These are phyloP conservation scores for Boletus huronensis DNA, from an alignment of 768 basidiomycete species.

Conservation along the genomic window DNA sequence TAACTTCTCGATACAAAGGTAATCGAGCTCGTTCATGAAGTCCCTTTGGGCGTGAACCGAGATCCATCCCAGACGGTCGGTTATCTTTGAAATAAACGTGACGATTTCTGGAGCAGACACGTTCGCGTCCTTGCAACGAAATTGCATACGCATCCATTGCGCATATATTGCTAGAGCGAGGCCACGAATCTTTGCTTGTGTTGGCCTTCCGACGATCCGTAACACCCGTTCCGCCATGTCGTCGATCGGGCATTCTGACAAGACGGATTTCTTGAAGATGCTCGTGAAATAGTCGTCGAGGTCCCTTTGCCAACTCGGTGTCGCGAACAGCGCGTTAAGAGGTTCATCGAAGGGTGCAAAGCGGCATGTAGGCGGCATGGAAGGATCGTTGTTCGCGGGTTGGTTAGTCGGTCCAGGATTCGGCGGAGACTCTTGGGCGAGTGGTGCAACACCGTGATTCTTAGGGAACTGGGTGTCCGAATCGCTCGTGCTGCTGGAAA, in stretches of 20 bases:
- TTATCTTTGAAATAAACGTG: slow-evolving; percentile 7
- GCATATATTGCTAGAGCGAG: slow-evolving; percentile 7
- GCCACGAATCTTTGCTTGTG: slow-evolving; percentile 8
- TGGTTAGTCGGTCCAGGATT: background rate
- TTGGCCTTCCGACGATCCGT: slow-evolving; percentile 9
- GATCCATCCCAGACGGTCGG: slow-evolving; percentile 2
- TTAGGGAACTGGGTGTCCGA: too few species aligned
- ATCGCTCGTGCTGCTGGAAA: background rate
- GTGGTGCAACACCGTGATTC: background rate
- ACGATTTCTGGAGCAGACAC: slow-evolving; percentile 3
- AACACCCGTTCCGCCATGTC: slow-evolving; percentile 6
- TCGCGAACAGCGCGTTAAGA: background rate
- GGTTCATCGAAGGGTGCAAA: slow-evolving; percentile 13
- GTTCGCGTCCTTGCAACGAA: slow-evolving; percentile 5
- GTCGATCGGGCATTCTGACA: slow-evolving; percentile 7
- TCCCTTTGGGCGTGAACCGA: slow-evolving; percentile 3
- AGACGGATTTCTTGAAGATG: slow-evolving; percentile 9
- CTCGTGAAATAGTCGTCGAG: slow-evolving; percentile 14
- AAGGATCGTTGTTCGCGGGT: background rate
- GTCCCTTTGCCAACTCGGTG: slow-evolving; percentile 11
- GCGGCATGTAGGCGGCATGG: background rate
- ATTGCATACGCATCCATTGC: slow-evolving; percentile 20
- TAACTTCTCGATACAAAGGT: slow-evolving; percentile 12
- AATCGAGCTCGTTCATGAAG: slow-evolving; percentile 9
- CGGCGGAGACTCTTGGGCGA: background rate